These are phyloP conservation scores for Lophium mytilinum DNA, from an alignment of 495 filamentous ascomycete genomes.

Conservation along the genomic window DNA sequence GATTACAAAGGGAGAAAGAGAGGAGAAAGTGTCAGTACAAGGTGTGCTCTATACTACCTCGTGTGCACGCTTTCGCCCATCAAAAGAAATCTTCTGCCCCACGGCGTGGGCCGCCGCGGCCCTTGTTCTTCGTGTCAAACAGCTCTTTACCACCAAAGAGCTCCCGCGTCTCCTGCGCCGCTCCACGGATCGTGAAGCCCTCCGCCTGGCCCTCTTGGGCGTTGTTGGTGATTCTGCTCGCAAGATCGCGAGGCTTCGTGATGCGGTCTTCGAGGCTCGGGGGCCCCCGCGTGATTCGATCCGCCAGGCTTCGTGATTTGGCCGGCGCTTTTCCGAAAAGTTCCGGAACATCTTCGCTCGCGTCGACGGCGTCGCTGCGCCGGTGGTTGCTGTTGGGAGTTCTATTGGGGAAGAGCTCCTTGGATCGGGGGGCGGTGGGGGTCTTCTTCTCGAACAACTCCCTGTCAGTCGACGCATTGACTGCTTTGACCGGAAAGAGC, in stretches of 20 bases:
- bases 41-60: too few relatives aligned
- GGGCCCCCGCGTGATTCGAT: background rate
- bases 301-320: slow-evolving; percentile 4
- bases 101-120: slow-evolving; percentile 18
- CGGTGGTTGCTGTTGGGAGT: slow-evolving; percentile 49
- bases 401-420: slow-evolving; percentile 64
- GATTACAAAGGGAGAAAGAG: too few relatives aligned
- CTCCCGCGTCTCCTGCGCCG: slow-evolving; percentile 14
- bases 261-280: background rate
- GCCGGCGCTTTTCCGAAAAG: slow-evolving; percentile 5
- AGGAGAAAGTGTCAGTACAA: too few relatives aligned
- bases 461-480: slow-evolving; percentile 23
- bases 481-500: background rate
- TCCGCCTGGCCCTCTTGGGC: background rate
- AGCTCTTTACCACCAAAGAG: slow-evolving; percentile 26
- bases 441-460: slow-evolving; percentile 40
- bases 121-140: slow-evolving; percentile 28
- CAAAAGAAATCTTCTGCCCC: slow-evolving; percentile 19
- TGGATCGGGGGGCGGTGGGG: slow-evolving; percentile 24
- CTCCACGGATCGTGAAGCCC: slow-evolving; percentile 26
- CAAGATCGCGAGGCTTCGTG: background rate
- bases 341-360: slow-evolving; percentile 7
- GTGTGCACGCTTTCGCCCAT: background rate
- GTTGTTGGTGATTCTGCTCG: background rate
- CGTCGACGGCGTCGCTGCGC: slow-evolving; percentile 55